Evolutionary conservation across 306 rosid species (phyloP).

Genomic region (Prunus padus): DNA sequence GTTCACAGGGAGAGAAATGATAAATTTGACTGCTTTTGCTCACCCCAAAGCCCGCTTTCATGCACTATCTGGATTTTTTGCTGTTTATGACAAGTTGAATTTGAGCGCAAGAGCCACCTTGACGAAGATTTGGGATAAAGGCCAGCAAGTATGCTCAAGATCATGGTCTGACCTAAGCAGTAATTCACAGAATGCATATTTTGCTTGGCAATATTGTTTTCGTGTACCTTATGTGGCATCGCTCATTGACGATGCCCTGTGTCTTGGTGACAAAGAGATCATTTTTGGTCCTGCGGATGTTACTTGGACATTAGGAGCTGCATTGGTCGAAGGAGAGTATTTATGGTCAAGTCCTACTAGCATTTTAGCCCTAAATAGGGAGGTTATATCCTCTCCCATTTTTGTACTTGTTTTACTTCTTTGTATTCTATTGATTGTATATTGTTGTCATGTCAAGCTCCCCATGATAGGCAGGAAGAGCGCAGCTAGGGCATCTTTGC

Average conservation of each 20-base stretch:
- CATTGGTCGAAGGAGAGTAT: slow-evolving; percentile 61
- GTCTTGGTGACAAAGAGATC: slow-evolving; percentile 63
- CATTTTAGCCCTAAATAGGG: slow-evolving; percentile 32
- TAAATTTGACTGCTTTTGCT: slow-evolving; percentile 48
- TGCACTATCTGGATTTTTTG: slow-evolving; percentile 81
- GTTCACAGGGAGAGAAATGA: slow-evolving; percentile 49
- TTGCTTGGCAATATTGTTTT: slow-evolving; percentile 63
- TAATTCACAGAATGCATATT: slow-evolving; percentile 40
- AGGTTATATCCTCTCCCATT: slow-evolving; percentile 51
- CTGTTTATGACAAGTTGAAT: slow-evolving; percentile 61
- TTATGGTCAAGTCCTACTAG: slow-evolving; percentile 37
- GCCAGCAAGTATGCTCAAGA: slow-evolving; percentile 63
- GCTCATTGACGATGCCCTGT: slow-evolving; percentile 64
- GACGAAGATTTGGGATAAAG: slow-evolving; percentile 65
- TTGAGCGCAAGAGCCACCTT: slow-evolving; percentile 61
- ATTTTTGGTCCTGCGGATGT: slow-evolving; percentile 80
- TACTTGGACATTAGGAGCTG: slow-evolving; percentile 92
- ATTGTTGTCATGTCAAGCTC: slow-evolving; percentile 61
- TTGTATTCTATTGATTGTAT: slow-evolving; percentile 54
- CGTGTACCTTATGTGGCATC: slow-evolving; percentile 79
- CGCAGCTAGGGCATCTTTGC: slow-evolving; percentile 41
- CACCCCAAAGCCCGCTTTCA: slow-evolving; percentile 50
- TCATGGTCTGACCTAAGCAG: slow-evolving; percentile 50
- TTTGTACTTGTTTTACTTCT: slow-evolving; percentile 56
- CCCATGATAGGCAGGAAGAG: slow-evolving; percentile 63